Base-by-base conservation (phyloP, 495 filamentous ascomycete genomes). In the Elaphomyces granulatus region DNA sequence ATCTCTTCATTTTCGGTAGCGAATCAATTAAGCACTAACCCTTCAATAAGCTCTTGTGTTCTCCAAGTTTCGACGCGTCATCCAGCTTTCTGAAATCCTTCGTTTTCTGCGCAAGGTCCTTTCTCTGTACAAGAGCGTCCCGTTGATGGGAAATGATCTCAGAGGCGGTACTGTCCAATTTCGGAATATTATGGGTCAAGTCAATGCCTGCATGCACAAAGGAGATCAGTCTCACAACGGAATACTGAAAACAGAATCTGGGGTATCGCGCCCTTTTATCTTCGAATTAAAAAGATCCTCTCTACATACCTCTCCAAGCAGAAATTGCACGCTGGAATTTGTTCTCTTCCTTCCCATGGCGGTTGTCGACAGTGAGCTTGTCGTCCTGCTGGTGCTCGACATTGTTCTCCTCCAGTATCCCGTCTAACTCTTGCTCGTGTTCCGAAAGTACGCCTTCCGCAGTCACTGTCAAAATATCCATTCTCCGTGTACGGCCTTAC, bases 61-160 rank as follows among this genome's bases (percentile, higher is more conserved):
- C 92, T 1, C 63, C 63, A 15, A 95, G 67, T 59, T 95, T 96
- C 28, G 73, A 76, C 8, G 83, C 70, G 65, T 99, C 92, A 40
- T 96, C 90, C 2, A 94, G 71, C 57, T 95, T 99, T 45, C 86
- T 67, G 49, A 94, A 99, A 55, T 96, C 90, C 54, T 96, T 99
- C 2, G 90, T 99, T 66, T 94, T 96, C 59, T 94, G 87, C 12
- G 90, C 90, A 14, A 99, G 71, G 38, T 99, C 90, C 52, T 99
- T 99, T 34, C 90, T 75, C 54, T 95, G 87, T 10, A 94, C 77
- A 8, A 94, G 77, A 15, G 87, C 78, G 59, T 95, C 92, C 46
- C 86, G 75, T 53, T 99, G 90, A 51, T 85, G 81, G 31, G 80
- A 65, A 32, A 96, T 84, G 35, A 99, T 86, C 49, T 99, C 92